Evolutionary conservation across 2,329 filamentous ascomycete genomes (phyloP), one percentile per base, ranked within the genome.

Genomic region (Penicillium sp.): DNA sequence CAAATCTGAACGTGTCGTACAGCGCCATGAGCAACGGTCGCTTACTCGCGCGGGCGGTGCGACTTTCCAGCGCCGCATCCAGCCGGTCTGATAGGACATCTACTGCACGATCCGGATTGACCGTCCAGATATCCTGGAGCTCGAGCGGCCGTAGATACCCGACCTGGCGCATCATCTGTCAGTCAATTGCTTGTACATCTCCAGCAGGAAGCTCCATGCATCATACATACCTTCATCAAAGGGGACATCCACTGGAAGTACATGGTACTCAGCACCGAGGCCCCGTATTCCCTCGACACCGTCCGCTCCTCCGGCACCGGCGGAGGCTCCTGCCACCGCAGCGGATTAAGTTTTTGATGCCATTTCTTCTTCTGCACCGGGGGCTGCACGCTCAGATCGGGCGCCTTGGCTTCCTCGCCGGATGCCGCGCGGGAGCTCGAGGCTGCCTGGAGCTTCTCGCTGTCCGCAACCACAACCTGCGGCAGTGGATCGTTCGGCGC

Each of bases 241-340:
- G 87, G 83, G 1, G 81, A 81, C 76, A 96, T 91, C 91, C 91
- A 97, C 62, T 88, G 80, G 60, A 95, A 97, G 3, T 84, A 84
- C 15, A 94, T 63, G 41, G 75, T 63, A 67, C 87, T 94, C 48
- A 93, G 77, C 57, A 89, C 83, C 2, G 77, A 71, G 4, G 90
- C 90, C 3, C 71, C 74, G 60, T 87, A 75, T 67, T 96, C 90
- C 47, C 77, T 78, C 4, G 80, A 89, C 0, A 74, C 64, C 7
- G 57, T 57, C 19, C 78, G 67, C 51, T 76, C 67, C 17, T 74
- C 61, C 1, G 80, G 79, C 2, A 82, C 63, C 2, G 78, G 75
- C n/a, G 79, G 79, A 26, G 67, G 67, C 13, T 63, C 60, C 30
- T 73, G 73, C 45, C 68, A 65, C 59, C 70, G 65, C 13, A 74